These are phyloP conservation scores for Beauveria australis DNA, from an alignment of 2,329 filamentous ascomycete species.

Conservation along the genomic window DNA sequence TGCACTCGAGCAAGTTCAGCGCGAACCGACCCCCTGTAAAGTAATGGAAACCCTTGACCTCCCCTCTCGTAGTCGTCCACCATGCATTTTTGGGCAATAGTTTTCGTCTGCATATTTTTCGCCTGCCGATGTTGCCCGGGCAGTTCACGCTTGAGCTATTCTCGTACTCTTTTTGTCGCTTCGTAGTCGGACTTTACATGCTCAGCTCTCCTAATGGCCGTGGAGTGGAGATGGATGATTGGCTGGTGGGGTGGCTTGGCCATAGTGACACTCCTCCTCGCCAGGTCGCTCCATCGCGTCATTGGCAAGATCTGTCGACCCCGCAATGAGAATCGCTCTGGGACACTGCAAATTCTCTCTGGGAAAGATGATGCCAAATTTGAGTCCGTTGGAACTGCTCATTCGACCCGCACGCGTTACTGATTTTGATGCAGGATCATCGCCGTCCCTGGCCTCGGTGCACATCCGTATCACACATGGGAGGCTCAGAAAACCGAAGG, in stretches of 20 bases:
- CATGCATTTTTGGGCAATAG: too few relatives aligned
- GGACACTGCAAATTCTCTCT: neutral
- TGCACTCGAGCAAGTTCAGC: too few relatives aligned
- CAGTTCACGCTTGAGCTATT: too few relatives aligned
- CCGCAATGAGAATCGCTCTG: neutral
- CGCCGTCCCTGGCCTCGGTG: conserved; percentile 16
- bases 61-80: too few relatives aligned
- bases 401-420: neutral
- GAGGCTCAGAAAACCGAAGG: neutral
- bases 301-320: neutral
- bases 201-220: too few relatives aligned
- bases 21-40: too few relatives aligned
- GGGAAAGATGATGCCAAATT: conserved; percentile 8
- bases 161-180: too few relatives aligned
- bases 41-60: too few relatives aligned
- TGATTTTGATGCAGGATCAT: conserved; percentile 13
- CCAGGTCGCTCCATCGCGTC: neutral
- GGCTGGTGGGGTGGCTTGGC: neutral
- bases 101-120: too few relatives aligned
- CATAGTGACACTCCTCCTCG: neutral
- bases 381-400: neutral
- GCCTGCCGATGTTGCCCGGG: too few relatives aligned
- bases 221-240: neutral
- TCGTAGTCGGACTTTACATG: too few relatives aligned
- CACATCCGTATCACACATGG: conserved; percentile 15